Evolutionary conservation across 768 basidiomycete genomes (phyloP).

Genomic region (Pleurotus tuoliensis): DNA sequence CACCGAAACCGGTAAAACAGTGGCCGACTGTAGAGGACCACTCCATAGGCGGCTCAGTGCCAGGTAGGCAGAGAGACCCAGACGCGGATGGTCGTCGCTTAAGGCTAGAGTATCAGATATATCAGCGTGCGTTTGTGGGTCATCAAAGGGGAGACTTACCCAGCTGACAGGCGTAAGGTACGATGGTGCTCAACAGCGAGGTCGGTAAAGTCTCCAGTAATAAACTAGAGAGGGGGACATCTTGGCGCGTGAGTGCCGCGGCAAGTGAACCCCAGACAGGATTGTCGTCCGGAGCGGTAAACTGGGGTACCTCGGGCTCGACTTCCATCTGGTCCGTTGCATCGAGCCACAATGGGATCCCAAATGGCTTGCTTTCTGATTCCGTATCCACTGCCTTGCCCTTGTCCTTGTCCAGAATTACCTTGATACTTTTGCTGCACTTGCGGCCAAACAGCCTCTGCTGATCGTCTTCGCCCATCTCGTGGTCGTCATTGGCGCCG

Average conservation of each 20-base stretch:
- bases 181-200: slow-evolving; percentile 13
- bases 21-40: slow-evolving; percentile 11
- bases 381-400: slow-evolving; percentile 21
- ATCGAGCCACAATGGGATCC: slow-evolving; percentile 27
- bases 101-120: slow-evolving; percentile 23
- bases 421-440: slow-evolving; percentile 37
- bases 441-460: slow-evolving; percentile 35
- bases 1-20: slow-evolving; percentile 28
- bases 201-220: not conserved
- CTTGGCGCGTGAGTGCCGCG: slow-evolving; percentile 18
- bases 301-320: slow-evolving; percentile 11
- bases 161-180: slow-evolving; percentile 38
- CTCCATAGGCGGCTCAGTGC: slow-evolving; percentile 32
- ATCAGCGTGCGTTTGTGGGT: not conserved
- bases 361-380: slow-evolving; percentile 20
- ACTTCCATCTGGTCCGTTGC: slow-evolving; percentile 8
- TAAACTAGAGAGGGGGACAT: not conserved
- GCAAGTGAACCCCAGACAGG: slow-evolving; percentile 24
- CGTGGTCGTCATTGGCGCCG: slow-evolving; percentile 16
- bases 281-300: slow-evolving; percentile 12
- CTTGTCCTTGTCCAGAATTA: slow-evolving; percentile 41
- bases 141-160: slow-evolving; percentile 24
- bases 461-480: slow-evolving; percentile 28
- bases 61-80: slow-evolving; percentile 25
- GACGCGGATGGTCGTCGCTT: slow-evolving; percentile 14